Base-by-base conservation (phyloP, 164 flowering plant genomes). In the Piper betle region DNA sequence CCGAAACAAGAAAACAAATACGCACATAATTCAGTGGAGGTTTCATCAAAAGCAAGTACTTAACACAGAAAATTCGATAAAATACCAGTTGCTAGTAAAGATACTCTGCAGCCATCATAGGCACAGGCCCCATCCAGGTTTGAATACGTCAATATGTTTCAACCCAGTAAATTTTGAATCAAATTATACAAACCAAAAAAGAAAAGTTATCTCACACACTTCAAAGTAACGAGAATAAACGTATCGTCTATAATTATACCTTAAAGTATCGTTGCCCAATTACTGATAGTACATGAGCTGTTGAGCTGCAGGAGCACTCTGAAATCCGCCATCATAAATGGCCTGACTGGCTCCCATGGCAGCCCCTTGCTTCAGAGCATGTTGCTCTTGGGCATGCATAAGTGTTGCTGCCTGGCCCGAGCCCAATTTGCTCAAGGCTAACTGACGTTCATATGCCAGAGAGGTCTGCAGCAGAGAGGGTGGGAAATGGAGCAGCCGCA, bases 211-310 rank as follows among this genome's bases (percentile, higher is more conserved):
- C 50, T 46, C 50, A 46, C 50, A 2, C 33, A 46, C 50, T 15
- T 46, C 12, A 16, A 0, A 10, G 10, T 15, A 46, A 15, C 15
- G 15, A 46, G 15, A 46, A 6, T 42, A 42, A 42, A 42, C 1
- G 6, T 42, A 42, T 46, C 50, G 15, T 46, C 10, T 9, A 37
- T 19, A 55, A 55, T 55, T 19, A 55, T 19, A n/a, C 20, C 57
- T 19, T n/a, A n/a, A 52, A 19, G 11, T 19, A 55, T 19, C 37
- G 37, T 37, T 56, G 48, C 4, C 66, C 52, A 33, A 64, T 72
- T 68, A 82, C 80, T 80, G 86, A 66, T 86, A 86, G 57, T 86
- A 91, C 91, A 88, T 82, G 40, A 87, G 83, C 67, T 85, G 93
- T 80, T 91, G 96, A 38, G 84, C 64, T 0, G 88, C 64, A 0